Evolutionary conservation across 2,329 filamentous ascomycete species (phyloP).

Genomic region (Xylaria sp.): DNA sequence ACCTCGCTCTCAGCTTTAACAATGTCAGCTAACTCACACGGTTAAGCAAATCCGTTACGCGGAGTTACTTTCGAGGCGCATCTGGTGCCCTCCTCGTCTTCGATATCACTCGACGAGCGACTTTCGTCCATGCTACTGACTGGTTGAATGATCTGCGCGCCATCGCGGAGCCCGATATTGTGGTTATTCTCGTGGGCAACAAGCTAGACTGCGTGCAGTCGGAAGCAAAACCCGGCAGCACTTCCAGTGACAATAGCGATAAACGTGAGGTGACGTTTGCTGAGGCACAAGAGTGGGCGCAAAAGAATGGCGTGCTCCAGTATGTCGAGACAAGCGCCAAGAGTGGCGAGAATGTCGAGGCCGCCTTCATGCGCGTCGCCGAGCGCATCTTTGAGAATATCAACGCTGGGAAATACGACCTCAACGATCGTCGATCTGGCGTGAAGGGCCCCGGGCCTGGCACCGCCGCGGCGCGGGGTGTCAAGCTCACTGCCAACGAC

Average conservation of each 20-base stretch:
- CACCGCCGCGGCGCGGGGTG: conserved; percentile 55
- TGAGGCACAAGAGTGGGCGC: conserved; percentile 92
- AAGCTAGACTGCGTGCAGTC: conserved; percentile 82
- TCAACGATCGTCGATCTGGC: conserved; percentile 91
- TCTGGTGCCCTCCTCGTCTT: conserved; percentile 85
- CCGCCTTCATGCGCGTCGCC: conserved; percentile 91
- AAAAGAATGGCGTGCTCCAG: conserved; percentile 83
- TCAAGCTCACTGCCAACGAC: conserved; percentile 58
- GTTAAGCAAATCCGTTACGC: conserved; percentile 81
- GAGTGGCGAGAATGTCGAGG: conserved; percentile 92
- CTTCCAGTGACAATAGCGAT: conserved; percentile 52
- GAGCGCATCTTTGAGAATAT: conserved; percentile 98
- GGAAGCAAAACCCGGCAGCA: conserved; percentile 33
- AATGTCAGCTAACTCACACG: conserved; percentile 20
- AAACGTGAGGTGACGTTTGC: conserved; percentile 79
- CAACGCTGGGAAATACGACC: conserved; percentile 91
- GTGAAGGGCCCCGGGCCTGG: conserved; percentile 78
- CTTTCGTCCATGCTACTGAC: conserved; percentile 87
- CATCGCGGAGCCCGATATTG: conserved; percentile 95
- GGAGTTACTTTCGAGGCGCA: conserved; percentile 89
- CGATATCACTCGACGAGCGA: conserved; percentile 87
- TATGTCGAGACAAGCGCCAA: conserved; percentile 98
- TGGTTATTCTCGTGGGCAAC: conserved; percentile 94
- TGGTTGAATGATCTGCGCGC: conserved; percentile 95
- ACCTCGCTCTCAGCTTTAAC: neutral